phyloP scores from a whole-genome alignment of 352 stramenopile species.

The Globisporangium cederbergense region DNA sequence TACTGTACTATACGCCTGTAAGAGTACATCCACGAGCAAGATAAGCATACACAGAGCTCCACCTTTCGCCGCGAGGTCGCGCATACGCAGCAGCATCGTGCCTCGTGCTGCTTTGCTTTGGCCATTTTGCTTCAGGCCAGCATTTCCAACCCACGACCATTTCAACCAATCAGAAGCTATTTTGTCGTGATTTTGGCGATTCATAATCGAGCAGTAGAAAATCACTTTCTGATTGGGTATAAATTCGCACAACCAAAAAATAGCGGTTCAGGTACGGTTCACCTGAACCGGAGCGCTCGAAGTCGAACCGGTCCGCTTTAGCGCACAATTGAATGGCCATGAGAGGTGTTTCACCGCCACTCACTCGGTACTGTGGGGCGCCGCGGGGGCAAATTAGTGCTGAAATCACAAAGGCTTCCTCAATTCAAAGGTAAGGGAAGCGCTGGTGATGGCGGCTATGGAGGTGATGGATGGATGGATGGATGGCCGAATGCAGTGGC shows the following conservation, averaged over 20 bases:
- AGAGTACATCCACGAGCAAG: not conserved
- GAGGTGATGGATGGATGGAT: not conserved
- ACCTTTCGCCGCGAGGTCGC: constrained; percentile 22
- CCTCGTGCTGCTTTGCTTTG: not conserved
- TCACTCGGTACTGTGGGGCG: constrained; percentile 11
- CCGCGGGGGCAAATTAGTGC: constrained; percentile 47
- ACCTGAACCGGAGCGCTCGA: constrained; percentile 3
- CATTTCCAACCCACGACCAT: not conserved
- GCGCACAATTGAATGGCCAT: constrained; percentile 65
- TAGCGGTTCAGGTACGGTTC: constrained; percentile 11
- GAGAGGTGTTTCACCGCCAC: constrained; percentile 27
- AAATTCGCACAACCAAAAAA: not conserved
- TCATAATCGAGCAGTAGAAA: not conserved
- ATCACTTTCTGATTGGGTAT: constrained; percentile 23
- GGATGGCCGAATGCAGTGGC: not conserved
- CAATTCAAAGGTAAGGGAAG: constrained; percentile 69
- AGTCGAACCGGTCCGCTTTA: constrained; percentile 34
- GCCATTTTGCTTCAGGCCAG: not conserved
- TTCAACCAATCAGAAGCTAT: constrained; percentile 27
- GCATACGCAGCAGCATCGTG: constrained; percentile 32
- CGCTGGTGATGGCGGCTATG: constrained; percentile 3
- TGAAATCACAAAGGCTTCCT: constrained; percentile 89
- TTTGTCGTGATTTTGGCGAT: not conserved
- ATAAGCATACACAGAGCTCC: not conserved
- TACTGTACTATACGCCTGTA: no score